phyloP scores from a whole-genome alignment of 345 rosid species.

The Isatis tinctoria region DNA sequence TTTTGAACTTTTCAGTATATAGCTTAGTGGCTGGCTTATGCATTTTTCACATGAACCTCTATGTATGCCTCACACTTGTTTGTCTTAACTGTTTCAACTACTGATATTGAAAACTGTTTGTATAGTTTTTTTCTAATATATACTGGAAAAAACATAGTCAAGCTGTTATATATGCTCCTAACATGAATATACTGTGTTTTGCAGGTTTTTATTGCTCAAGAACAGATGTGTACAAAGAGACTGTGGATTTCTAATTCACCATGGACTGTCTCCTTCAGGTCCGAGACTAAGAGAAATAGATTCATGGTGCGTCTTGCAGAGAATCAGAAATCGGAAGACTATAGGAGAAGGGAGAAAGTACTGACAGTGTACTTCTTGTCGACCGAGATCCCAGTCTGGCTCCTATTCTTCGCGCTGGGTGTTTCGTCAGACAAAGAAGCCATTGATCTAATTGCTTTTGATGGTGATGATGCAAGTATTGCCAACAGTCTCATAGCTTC shows the following conservation, averaged over 20 bases:
- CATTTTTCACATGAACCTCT: neutral
- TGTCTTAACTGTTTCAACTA: neutral
- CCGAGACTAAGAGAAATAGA: slow-evolving; percentile 62
- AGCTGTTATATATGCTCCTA: neutral
- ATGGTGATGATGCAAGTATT: slow-evolving; percentile 47
- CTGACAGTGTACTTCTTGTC: slow-evolving; percentile 74
- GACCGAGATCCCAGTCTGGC: slow-evolving; percentile 76
- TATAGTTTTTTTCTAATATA: neutral
- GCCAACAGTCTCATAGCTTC: slow-evolving; percentile 57
- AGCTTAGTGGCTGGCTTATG: neutral
- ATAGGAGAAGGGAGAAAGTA: slow-evolving; percentile 59
- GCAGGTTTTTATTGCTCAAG: slow-evolving; percentile 88
- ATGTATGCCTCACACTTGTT: neutral
- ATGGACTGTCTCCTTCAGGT: slow-evolving; percentile 69
- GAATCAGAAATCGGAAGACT: slow-evolving; percentile 40
- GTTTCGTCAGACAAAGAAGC: slow-evolving; percentile 72
- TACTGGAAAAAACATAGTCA: neutral
- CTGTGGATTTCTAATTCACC: slow-evolving; percentile 67
- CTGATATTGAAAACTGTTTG: neutral
- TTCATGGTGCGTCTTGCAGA: slow-evolving; percentile 52
- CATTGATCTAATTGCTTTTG: slow-evolving; percentile 54
- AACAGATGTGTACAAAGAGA: slow-evolving; percentile 68
- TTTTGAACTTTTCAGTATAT: slow-evolving; percentile 3
- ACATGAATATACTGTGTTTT: slow-evolving; percentile 22
- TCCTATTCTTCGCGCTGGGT: slow-evolving; percentile 79